Evolutionary conservation across 768 basidiomycete genomes (phyloP), one percentile per base, ranked within the genome.

Genomic region (Leccinellum albellum): DNA sequence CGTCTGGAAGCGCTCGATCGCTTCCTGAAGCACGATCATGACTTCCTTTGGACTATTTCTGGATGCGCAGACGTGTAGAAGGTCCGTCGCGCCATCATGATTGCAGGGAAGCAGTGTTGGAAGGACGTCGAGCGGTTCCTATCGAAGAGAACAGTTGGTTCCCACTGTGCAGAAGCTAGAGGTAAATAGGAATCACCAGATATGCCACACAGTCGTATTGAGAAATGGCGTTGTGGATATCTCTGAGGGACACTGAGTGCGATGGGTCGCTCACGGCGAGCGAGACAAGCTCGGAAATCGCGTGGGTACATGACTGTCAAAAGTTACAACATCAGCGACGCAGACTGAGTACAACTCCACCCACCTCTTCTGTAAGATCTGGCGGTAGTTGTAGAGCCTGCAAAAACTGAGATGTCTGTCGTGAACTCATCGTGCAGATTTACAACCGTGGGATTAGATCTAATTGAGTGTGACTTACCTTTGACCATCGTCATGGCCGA

Each of bases 61-160:
- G 37, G 59, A 49, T 3, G 70, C 70, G 26, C 78, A 70, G 14
- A 64, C 23, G n/a, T 54, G 61, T 15, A 79, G 59, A 24, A 81
- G n/a, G 24, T 68, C 67, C 23, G 62, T 59, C 17, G 74, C 70
- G 1, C 68, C 69, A 21, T 71, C 63, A 6, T 61, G 60, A n/a
- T 51, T 23, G 24, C 66, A 72, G 7, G 75, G 63, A 13, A 79
- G 58, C 13, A 80, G 59, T 7, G 57, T 33, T 2, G 77, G 76
- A 26, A 80, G 62, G 23, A 78, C 37, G 3, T 67, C 64, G 31
- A 80, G 66, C 10, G 75, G 72, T 33, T 81, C 78, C 79, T 80
- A n/a, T n/a, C n/a, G n/a, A n/a, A n/a, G n/a, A n/a, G n/a, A 9
- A 33, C 6, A 3, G 37, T 59, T 33, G 46, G 29, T 26, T 28